Evolutionary conservation across 2,329 filamentous ascomycete genomes (phyloP).

Genomic region (Seiridium unicorne): DNA sequence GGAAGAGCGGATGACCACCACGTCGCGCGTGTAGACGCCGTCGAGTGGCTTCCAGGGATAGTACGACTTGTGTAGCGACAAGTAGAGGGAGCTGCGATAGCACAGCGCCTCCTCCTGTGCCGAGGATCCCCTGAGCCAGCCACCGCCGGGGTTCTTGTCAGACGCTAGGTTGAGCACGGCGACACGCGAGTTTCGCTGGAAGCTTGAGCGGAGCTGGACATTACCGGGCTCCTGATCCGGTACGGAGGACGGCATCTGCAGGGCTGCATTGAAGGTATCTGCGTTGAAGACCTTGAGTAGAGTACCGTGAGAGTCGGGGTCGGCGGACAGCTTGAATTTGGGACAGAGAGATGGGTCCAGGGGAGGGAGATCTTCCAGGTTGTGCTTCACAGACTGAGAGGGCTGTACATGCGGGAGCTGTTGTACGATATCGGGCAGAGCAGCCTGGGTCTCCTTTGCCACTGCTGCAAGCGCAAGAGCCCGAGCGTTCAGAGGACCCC

Average conservation of each 20-base stretch:
- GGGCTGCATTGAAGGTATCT: conserved; percentile 58
- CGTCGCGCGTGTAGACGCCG: conserved; percentile 30
- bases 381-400: conserved; percentile 34
- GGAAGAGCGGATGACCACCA: conserved; percentile 27
- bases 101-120: conserved; percentile 63
- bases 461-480: conserved; percentile 32
- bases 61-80: conserved; percentile 27
- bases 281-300: conserved; percentile 50
- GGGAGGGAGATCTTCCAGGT: conserved; percentile 32
- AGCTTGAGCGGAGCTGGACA: conserved; percentile 15
- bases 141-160: conserved; percentile 46
- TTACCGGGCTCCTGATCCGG: background rate
- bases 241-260: conserved; percentile 30
- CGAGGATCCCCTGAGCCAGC: conserved; percentile 48
- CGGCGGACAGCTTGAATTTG: conserved; percentile 24
- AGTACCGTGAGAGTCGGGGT: conserved; percentile 21
- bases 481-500: background rate
- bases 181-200: conserved; percentile 26
- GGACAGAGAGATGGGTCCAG: conserved; percentile 44
- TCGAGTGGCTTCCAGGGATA: conserved; percentile 20
- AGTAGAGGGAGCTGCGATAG: conserved; percentile 46
- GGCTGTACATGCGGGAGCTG: conserved; percentile 39
- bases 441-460: conserved; percentile 44
- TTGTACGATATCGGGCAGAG: conserved; percentile 45
- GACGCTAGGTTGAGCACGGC: conserved; percentile 58